Evolutionary conservation across 2,329 filamentous ascomycete genomes (phyloP), one percentile per base, ranked within the genome.

Genomic region (Dichotomopilus funicola): DNA sequence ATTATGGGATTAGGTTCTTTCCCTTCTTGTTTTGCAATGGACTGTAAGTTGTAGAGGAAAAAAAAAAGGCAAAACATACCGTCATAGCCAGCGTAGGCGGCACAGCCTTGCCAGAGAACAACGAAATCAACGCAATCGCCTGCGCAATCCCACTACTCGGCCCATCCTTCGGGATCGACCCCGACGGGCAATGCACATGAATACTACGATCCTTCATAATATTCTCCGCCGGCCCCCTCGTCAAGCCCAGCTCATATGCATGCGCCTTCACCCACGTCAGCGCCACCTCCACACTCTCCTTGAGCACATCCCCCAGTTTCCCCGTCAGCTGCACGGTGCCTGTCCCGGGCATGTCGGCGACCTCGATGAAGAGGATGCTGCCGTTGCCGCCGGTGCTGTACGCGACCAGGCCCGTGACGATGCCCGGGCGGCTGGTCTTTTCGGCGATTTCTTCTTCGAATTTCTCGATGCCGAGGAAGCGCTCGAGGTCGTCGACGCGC

Each of bases 261-360:
- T 99, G 92, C 4, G 90, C 89, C 72, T 96, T 96, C 51, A 99
- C 94, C 94, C 94, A 99, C 12, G 87, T 92, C 37, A 97, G 79
- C 9, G 94, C 94, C 19, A 99, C 94, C 71, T 97, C 92, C 43
- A 97, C 94, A 60, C 87, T 92, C 72, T 99, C 94, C 73, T 97
- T 97, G 57, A 99, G 83, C 35, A 99, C 94, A 64, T 96, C 91
- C 61, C 94, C 94, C 6, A 99, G 83, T 70, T 95, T 97, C 59
- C 94, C 94, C 1, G 94, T 99, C 33, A 99, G 83, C 73, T 97
- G 94, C 38, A 99, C 90, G 52, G 87, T 86, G 37, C 94, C 94
- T 55, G 83, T 86, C 44, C 94, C 94, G 0, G 94, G 94, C 91
- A 97, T 97, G 68, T 96, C 91, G 9, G 92, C 90, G 45, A 96